Evolutionary conservation across 192 early-diverging fungal species (phyloP), one percentile per base, ranked within the genome.

Genomic region (Entrophospora sp.): DNA sequence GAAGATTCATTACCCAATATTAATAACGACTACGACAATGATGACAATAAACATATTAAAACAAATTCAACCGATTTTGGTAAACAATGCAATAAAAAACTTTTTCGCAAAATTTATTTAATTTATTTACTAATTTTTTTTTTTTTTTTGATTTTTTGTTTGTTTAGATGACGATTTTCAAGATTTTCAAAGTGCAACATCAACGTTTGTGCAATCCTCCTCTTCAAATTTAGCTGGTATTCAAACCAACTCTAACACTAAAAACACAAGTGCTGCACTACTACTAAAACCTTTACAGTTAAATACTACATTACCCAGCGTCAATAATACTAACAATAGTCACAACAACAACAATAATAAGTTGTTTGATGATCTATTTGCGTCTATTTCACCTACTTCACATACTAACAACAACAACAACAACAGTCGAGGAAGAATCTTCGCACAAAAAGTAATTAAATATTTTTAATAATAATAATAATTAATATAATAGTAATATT

Each of bases 181-280:
- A 58, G 81, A 85, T 60, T 89, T 87, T 55, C 87, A 89, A 53
- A 82, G 78, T 36, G 77, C 83, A 12, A n/a, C n/a, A n/a, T 73
- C 77, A 43, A 63, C 73, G 27, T 60, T 70, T 24, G 67, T 68
- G 9, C 52, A 66, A 35, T 57, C 67, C 25, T 56, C 51, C 16
- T 53, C 77, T 13, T 30, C 52, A 2, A 72, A 5, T 14, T n/a
- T 44, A 13, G 12, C 71, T 12, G 55, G 66, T 28, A 22, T 56
- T 16, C 32, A 38, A 37, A 65, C 46, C 12, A 28, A 31, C n/a
- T 25, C 45, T n/a, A 46, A 40, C 53, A 38, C 16, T 69, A 45
- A 24, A 73, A 59, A n/a, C 61, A 61, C 8, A 74, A 64, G 10
- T 61, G 31, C 37, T 61, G 52, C 14, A 66, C 67, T 61, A 18